Percentiles rank a stretch among this genome's conserved stretches.
phyloP scores from a whole-genome alignment of 2,329 filamentous ascomycete species.

The Penicillium sp. region DNA sequence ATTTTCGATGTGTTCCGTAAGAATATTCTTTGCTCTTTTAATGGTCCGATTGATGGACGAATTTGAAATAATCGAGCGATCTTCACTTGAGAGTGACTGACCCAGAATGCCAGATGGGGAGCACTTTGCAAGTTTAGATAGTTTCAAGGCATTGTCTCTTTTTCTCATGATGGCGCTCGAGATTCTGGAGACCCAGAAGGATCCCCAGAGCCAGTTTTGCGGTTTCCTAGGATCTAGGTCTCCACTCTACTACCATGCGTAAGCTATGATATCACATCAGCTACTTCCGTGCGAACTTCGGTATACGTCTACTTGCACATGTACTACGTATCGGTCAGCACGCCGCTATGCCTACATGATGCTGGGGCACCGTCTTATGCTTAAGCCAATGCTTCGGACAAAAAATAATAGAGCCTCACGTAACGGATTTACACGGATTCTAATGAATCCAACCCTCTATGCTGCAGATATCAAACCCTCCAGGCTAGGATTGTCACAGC shows the following conservation, averaged over 20 bases:
- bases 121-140: slow-evolving; percentile 13
- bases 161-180: slow-evolving; percentile 7
- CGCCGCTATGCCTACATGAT: slow-evolving; percentile 15
- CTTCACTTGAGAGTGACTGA: slow-evolving; percentile 13
- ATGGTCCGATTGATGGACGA: slow-evolving; percentile 4
- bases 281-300: slow-evolving; percentile 15
- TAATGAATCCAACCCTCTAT: slow-evolving; percentile 10
- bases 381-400: slow-evolving; percentile 8
- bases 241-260: slow-evolving; percentile 16
- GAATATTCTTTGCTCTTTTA: slow-evolving; percentile 10
- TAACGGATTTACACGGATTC: slow-evolving; percentile 14
- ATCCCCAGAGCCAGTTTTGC: slow-evolving; percentile 10
- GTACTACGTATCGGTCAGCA: slow-evolving; percentile 12
- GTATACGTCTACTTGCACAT: slow-evolving; percentile 13
- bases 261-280: slow-evolving; percentile 20
- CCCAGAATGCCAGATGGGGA: slow-evolving; percentile 12
- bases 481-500: slow-evolving; percentile 13
- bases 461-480: slow-evolving; percentile 11
- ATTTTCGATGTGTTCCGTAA: slow-evolving; percentile 6
- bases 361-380: slow-evolving; percentile 8
- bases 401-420: slow-evolving; percentile 9
- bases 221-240: slow-evolving; percentile 18
- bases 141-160: slow-evolving; percentile 11
- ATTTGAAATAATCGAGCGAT: slow-evolving; percentile 11
- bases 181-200: not conserved